Evolutionary conservation across 495 filamentous ascomycete species (phyloP), one percentile per base, ranked within the genome.

Genomic region (Friedmanniomyces endolithicus): DNA sequence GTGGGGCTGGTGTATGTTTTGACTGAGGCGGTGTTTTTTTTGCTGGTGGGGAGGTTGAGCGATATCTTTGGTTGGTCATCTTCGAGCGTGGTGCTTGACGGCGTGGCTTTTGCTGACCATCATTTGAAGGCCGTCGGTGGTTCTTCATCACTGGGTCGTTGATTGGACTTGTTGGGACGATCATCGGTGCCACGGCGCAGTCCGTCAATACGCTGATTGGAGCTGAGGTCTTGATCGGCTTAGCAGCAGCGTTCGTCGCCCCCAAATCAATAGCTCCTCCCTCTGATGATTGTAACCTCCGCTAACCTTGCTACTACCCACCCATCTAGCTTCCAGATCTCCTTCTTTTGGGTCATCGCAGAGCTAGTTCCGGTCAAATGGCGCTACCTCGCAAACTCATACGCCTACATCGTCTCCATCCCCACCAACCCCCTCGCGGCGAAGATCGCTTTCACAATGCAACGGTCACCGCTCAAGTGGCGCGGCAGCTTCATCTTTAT

Each of bases 61-160:
- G 75, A 80, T 63, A 72, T 80, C 44, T 78, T 80, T 50, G 75
- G 44, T 47, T n/a, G 24, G 8, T 4, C 3, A 41, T 19, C 12
- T 14, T 16, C 12, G 17, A 47, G 20, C 17, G 19, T 25, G 77
- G 27, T 70, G 76, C 45, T 66, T n/a, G n/a, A n/a, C n/a, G n/a
- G n/a, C n/a, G n/a, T n/a, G n/a, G n/a, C n/a, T n/a, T n/a, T n/a
- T n/a, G n/a, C n/a, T n/a, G n/a, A n/a, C n/a, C 72, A 59, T 76
- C 68, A 62, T 49, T 25, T 44, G 50, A 19, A 57, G 53, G 56
- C 56, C 49, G 27, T 3, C 19, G 29, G 12, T 64, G 51, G 44
- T 47, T 47, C 23, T 66, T 63, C 45, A 66, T 61, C 19, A 55
- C 48, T 22, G 64, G 54, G 3, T 51, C 55, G 20, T 33, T 52